Evolutionary conservation across 768 basidiomycete species (phyloP).

Genomic region (Vararia minispora): DNA sequence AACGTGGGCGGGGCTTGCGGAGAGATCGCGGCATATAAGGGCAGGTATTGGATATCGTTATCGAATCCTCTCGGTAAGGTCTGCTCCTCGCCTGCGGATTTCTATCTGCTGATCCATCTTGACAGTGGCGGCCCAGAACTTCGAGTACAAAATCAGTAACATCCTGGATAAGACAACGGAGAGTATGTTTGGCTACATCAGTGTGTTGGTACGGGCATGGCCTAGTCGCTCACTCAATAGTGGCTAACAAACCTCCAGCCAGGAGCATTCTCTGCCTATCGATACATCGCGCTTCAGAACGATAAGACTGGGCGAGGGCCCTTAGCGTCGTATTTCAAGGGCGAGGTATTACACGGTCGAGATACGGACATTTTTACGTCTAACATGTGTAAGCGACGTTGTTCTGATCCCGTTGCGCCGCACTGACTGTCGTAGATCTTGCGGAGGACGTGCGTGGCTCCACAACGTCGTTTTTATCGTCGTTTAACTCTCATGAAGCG

Average conservation of each 20-base stretch:
- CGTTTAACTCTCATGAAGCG: constrained; percentile 38
- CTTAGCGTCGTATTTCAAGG: constrained; percentile 94
- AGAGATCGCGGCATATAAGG: constrained; percentile 92
- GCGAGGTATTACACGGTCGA: constrained; percentile 74
- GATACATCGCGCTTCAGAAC: constrained; percentile 85
- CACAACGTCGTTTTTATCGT: background rate
- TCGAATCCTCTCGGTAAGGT: constrained; percentile 71
- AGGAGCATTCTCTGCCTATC: constrained; percentile 92
- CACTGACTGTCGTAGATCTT: constrained; percentile 40
- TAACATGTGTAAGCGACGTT: constrained; percentile 71
- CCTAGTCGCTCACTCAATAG: background rate
- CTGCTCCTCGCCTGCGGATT: background rate
- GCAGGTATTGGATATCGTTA: constrained; percentile 71
- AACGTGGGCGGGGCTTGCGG: constrained; percentile 95
- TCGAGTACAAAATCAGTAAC: constrained; percentile 88
- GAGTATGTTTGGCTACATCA: constrained; percentile 90
- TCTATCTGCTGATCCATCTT: background rate
- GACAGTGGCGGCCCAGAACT: constrained; percentile 87
- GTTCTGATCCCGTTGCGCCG: background rate
- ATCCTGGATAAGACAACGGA: constrained; percentile 88
- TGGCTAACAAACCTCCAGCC: constrained; percentile 33
- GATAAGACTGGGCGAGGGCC: constrained; percentile 75
- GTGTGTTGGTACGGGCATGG: constrained; percentile 54
- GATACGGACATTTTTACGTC: constrained; percentile 92
- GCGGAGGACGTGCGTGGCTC: constrained; percentile 66